phyloP scores from a whole-genome alignment of 768 basidiomycete species.

The Artomyces pyxidatus region DNA sequence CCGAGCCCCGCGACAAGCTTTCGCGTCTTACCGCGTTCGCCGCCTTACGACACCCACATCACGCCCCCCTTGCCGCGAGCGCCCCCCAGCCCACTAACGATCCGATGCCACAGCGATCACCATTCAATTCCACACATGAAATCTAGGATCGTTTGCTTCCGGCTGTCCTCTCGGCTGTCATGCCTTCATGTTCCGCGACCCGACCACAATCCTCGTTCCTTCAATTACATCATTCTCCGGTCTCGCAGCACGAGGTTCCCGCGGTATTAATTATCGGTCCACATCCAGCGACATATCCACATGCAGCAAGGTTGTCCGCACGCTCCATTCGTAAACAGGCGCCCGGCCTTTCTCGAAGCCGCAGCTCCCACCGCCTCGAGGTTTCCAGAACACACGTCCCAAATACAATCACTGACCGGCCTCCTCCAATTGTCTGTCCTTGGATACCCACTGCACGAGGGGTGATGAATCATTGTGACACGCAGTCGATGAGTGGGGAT shows the following conservation, averaged over 20 bases:
- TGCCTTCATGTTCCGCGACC: neutral
- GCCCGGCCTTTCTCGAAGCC: no score
- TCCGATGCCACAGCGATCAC: neutral
- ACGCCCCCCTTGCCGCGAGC: neutral
- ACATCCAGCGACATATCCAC: neutral
- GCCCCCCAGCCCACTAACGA: neutral
- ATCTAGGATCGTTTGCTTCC: constrained; percentile 7
- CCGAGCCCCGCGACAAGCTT: neutral
- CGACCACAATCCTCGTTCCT: constrained; percentile 3
- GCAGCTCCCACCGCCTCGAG: no score
- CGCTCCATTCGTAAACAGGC: no score
- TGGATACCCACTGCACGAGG: no score
- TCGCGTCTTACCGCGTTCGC: neutral
- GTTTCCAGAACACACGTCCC: no score
- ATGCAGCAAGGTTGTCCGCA: neutral
- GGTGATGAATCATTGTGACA: no score
- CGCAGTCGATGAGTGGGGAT: no score
- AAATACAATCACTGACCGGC: no score
- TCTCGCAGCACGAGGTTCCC: neutral
- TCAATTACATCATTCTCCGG: constrained; percentile 9
- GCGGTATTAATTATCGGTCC: neutral
- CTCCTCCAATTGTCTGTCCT: no score
- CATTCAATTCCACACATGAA: neutral
- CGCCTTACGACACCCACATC: neutral
- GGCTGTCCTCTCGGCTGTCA: no score